phyloP scores from a whole-genome alignment of 1,284 basidiomycete genomes.

The Irpex sp. region DNA sequence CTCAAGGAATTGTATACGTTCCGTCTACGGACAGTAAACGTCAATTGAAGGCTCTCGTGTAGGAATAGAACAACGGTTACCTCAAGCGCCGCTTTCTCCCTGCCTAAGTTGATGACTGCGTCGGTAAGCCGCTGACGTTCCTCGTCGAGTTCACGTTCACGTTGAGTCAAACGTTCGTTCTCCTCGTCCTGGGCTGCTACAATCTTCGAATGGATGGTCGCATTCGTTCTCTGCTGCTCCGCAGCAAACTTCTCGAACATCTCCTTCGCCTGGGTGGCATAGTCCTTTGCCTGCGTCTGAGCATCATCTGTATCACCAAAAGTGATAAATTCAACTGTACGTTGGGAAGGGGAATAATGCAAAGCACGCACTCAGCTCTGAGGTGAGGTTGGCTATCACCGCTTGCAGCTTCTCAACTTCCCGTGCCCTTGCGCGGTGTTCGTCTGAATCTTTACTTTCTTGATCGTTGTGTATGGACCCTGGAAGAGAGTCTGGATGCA shows the following conservation, averaged over 20 bases:
- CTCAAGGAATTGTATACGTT: conserved; percentile 58
- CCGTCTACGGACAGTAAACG: conserved; percentile 39
- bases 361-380: neutral
- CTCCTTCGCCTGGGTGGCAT: conserved; percentile 36
- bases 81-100: conserved; percentile 67
- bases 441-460: neutral
- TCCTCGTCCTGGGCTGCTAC: conserved; percentile 50
- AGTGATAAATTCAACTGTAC: no score
- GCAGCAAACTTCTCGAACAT: conserved; percentile 49
- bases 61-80: conserved; percentile 37
- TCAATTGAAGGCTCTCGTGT: neutral
- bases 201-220: conserved; percentile 48
- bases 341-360: no score
- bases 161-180: conserved; percentile 44
- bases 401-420: neutral
- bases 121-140: conserved; percentile 68
- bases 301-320: conserved; percentile 49
- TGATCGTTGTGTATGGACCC: neutral
- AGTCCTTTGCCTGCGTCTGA: conserved; percentile 39
- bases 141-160: conserved; percentile 56
- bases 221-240: conserved; percentile 28
- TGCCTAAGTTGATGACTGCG: conserved; percentile 56
- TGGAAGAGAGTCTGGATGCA: conserved; percentile 1
- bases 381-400: neutral
- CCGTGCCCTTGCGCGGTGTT: neutral